Base-by-base conservation (phyloP, 257 asterid genomes). In the Fraxinus americana region DNA sequence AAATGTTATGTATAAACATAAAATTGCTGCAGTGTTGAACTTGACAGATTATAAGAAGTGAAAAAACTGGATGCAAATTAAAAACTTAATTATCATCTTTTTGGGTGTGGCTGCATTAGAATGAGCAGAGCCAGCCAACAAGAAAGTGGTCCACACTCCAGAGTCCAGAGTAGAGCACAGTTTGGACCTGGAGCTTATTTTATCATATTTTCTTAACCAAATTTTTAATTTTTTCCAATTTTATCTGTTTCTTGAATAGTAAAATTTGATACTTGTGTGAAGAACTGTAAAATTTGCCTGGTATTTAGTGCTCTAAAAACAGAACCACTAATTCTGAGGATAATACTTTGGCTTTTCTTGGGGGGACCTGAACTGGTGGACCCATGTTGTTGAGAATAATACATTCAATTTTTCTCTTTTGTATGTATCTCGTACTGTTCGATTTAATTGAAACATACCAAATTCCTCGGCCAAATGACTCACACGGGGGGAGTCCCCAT, bases 311-410 rank as follows among this genome's bases (percentile, higher is more conserved):
- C 76, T 78, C 67, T 72, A 6, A 70, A 17, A 54, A 17, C 61
- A 30, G 83, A 70, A 63, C 83, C 86, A 72, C 80, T 74, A 23
- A 30, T 66, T 35, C 54, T 43, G 73, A 65, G 80, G 90, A 79
- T 75, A 77, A 79, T 72, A 59, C 13, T 77, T 83, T 57, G 80
- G 83, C 52, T 12, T 78, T 19, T 68, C 25, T 19, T 78, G 76
- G 16, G 71, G 65, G 67, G 43, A 63, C 69, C 69, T 63, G 1
- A 12, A 25, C 16, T 63, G 45, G 41, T 70, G 65, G n/a, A 16
- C 79, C 48, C 50, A 29, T 45, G 29, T 19, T 27, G 45, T 45
- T 68, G 69, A 27, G 67, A 72, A 27, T 66, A 72, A 32, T n/a
- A 19, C 10, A 35, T 36, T n/a, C 38, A 23, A 30, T 25, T 71